These are phyloP conservation scores for Panaeolus papilionaceus DNA, from an alignment of 768 basidiomycete species.

Conservation along the genomic window DNA sequence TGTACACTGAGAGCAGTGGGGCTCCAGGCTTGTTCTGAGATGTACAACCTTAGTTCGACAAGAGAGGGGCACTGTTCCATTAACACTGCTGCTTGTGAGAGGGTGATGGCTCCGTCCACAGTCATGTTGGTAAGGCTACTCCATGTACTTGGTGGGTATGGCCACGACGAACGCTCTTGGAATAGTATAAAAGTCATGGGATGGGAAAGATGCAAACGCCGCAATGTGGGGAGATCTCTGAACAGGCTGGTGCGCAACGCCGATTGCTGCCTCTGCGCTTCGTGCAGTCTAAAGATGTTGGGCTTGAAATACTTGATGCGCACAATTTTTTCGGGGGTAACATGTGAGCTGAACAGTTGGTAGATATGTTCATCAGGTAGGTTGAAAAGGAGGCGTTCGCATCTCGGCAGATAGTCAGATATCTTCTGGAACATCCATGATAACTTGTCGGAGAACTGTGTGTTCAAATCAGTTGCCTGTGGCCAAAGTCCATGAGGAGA, in stretches of 20 bases:
- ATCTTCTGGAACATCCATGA: conserved; percentile 5
- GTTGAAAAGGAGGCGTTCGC: conserved; percentile 1
- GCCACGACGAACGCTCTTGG: neutral
- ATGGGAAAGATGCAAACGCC: neutral
- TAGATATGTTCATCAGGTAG: conserved; percentile 1
- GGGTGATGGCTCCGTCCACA: neutral
- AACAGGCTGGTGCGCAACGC: neutral
- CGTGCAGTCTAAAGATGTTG: neutral
- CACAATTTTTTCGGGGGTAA: neutral
- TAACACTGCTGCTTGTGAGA: neutral
- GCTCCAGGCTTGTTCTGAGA: conserved; percentile 8
- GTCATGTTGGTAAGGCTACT: neutral
- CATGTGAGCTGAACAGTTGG: neutral
- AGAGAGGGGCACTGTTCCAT: conserved; percentile 6
- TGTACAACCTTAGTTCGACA: neutral
- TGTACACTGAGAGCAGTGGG: neutral
- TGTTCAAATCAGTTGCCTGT: neutral
- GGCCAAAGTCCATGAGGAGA: conserved; percentile 4
- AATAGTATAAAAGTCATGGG: neutral
- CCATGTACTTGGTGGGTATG: neutral
- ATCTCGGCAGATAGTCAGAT: neutral
- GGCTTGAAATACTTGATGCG: conserved; percentile 5
- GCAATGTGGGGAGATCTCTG: neutral
- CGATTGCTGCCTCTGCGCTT: neutral
- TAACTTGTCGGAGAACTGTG: neutral